Percentiles rank a stretch among this genome's conserved stretches.
These are phyloP conservation scores for Fabrea salina DNA, from an alignment of 169 alveolate genomes.

Conservation along the genomic window DNA sequence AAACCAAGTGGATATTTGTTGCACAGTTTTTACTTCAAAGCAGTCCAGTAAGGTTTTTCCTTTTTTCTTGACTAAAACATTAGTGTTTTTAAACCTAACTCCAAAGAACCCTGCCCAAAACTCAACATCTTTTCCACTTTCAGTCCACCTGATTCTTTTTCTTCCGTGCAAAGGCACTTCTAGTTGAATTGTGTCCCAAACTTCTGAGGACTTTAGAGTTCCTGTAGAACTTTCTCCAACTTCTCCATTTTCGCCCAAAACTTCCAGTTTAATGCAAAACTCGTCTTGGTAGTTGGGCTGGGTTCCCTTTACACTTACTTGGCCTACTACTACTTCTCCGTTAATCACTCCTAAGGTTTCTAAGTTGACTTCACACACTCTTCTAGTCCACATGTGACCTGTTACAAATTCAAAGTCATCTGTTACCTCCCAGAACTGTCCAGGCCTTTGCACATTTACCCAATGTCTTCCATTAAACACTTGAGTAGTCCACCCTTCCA, in stretches of 20 bases:
- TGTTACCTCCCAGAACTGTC: background rate
- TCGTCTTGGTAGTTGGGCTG: constrained; percentile 47
- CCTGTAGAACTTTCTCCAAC: background rate
- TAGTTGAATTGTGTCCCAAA: constrained; percentile 17
- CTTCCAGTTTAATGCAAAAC: constrained; percentile 17
- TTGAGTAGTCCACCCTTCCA: background rate
- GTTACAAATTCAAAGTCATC: background rate
- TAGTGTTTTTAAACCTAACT: background rate
- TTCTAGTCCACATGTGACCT: background rate
- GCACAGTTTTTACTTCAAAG: background rate
- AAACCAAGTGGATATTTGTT: constrained; percentile 1
- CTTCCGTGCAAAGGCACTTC: background rate
- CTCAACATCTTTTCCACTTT: constrained; percentile 58
- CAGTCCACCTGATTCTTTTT: constrained; percentile 22
- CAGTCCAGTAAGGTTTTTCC: background rate
- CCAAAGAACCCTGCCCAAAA: constrained; percentile 66
- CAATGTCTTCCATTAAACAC: background rate
- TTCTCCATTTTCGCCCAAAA: constrained; percentile 11
- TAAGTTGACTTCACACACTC: background rate
- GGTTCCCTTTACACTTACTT: constrained; percentile 44
- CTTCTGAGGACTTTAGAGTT: background rate
- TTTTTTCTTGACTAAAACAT: background rate
- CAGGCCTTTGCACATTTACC: background rate
- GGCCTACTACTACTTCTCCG: background rate
- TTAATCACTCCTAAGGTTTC: background rate